A percentile compares a stretch with the other conserved stretches of the same genome.
phyloP scores from a whole-genome alignment of 2,329 filamentous ascomycete genomes.

The Arachnopeziza araneosa region DNA sequence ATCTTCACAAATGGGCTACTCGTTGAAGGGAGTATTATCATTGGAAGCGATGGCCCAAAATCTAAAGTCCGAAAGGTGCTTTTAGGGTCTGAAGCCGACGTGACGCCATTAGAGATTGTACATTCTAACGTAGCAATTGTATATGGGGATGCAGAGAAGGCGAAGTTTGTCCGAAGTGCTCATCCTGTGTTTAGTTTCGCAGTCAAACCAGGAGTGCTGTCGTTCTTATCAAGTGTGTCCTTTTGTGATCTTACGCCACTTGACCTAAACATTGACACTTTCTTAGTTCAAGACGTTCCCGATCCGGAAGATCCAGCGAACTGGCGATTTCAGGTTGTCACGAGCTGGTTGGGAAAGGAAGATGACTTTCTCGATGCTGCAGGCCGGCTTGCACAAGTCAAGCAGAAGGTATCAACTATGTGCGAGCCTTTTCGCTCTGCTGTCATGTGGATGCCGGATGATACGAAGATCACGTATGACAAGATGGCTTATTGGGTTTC shows the following conservation, averaged over 20 bases:
- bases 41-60: conserved; percentile 11
- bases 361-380: neutral
- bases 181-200: conserved; percentile 11
- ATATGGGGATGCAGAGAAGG: conserved; percentile 10
- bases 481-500: conserved; percentile 44
- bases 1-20: conserved; percentile 7
- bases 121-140: conserved; percentile 10
- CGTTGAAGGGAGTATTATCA: conserved; percentile 3
- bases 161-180: conserved; percentile 6
- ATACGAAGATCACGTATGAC: conserved; percentile 40
- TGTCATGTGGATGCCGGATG: conserved; percentile 23
- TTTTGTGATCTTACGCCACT: neutral
- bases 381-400: conserved; percentile 1
- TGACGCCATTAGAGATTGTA: conserved; percentile 10
- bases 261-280: neutral
- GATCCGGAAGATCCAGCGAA: neutral
- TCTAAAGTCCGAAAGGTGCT: conserved; percentile 7
- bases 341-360: neutral
- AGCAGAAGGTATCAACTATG: neutral
- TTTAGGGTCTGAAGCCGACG: conserved; percentile 4
- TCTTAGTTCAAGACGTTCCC: conserved; percentile 4
- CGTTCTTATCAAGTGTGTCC: neutral
- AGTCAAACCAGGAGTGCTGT: conserved; percentile 5
- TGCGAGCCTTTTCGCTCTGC: neutral
- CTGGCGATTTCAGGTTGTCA: conserved; percentile 6